Evolutionary conservation across 495 filamentous ascomycete species (phyloP), one percentile per base, ranked within the genome.

Genomic region (Parathielavia appendiculata): DNA sequence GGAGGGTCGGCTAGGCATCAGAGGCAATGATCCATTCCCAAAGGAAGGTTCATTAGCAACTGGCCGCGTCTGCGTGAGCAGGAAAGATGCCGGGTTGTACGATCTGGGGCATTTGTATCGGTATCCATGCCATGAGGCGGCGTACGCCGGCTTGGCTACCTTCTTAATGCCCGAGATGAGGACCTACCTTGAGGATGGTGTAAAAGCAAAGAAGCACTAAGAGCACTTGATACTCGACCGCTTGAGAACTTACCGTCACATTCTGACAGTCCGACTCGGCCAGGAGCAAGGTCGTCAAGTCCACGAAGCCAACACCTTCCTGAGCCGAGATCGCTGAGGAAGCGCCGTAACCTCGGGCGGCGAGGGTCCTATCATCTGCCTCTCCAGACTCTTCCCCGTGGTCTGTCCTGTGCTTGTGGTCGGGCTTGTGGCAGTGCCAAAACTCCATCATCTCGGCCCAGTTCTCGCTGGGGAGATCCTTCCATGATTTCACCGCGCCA

Each of bases 361-460:
- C 74, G 11, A 82, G 76, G 60, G 70, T 76, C 52, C 72, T 67
- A 9, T 77, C 72, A 41, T 71, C 58, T 10, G 69, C 71, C 62
- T 76, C 56, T 51, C 61, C 56, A 8, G 44, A 30, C 45, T 62
- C 56, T 12, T 43, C 30, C 14, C 60, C 56, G 16, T 69, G 64
- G 55, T 73, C 26, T 6, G 2, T 6, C 26, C 26, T 63, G 30
- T 72, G 57, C 30, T 69, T 52, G 16, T 59, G 51, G 6, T 74
- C 74, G 44, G 91, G 93, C 67, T 97, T 97, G 70, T 98, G 93
- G 68, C 93, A 99, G 71, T 99, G 93, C 93, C 93, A 99, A 63
- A 97, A 96, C 68, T 99, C 93, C 93, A 99, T 99, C 95, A 97
- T 97, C 71, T 99, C 93, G 2, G 92, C 93, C 93, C 93, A 99